Percentiles rank a stretch among this genome's conserved stretches.
phyloP scores from a whole-genome alignment of 1,284 basidiomycete species.

The Naganishia sp. region DNA sequence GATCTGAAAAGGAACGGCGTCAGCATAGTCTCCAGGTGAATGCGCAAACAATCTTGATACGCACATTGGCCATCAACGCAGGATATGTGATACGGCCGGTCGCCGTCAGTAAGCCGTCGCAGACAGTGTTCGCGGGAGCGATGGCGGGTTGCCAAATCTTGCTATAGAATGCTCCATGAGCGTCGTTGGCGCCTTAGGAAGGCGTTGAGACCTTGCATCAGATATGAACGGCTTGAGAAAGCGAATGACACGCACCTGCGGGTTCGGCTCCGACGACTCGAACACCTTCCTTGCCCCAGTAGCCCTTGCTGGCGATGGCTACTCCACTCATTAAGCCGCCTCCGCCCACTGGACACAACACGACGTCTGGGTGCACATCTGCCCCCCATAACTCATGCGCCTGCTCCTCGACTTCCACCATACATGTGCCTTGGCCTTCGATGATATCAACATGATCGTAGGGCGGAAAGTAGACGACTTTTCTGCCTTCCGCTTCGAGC shows the following conservation, averaged over 20 bases:
- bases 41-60: not conserved
- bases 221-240: not conserved
- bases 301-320: conserved; percentile 30
- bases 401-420: conserved; percentile 38
- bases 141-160: conserved; percentile 29
- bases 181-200: conserved; percentile 26
- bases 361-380: conserved; percentile 22
- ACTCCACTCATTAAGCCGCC: conserved; percentile 40
- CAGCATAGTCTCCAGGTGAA: not conserved
- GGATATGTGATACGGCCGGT: conserved; percentile 29
- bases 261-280: conserved; percentile 39
- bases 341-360: conserved; percentile 39
- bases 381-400: conserved; percentile 21
- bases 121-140: conserved; percentile 25
- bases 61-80: conserved; percentile 20
- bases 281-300: conserved; percentile 36
- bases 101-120: conserved; percentile 32
- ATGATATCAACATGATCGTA: conserved; percentile 44
- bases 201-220: not conserved
- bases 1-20: not conserved
- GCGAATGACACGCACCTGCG: conserved; percentile 1
- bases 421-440: conserved; percentile 40
- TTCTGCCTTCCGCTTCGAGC: conserved; percentile 32
- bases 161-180: conserved; percentile 24
- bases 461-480: conserved; percentile 38